Evolutionary conservation across 2,329 filamentous ascomycete species (phyloP).

Genomic region (Pleomassaria siparia): DNA sequence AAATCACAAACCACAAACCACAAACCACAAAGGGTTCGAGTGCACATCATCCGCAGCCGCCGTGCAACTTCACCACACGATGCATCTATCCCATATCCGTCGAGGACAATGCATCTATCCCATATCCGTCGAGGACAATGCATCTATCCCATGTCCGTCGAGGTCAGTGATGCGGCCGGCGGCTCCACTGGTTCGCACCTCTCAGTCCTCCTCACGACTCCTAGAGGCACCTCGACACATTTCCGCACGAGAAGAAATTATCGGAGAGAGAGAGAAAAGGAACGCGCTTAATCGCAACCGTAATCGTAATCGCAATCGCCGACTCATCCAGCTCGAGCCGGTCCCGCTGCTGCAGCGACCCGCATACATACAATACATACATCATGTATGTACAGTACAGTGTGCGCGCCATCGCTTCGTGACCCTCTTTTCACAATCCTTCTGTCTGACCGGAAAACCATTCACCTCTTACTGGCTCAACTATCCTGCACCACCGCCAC

Average conservation of each 20-base stretch:
- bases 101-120: too few species aligned
- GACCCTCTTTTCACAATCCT: conserved; percentile 23
- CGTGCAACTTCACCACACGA: conserved; percentile 6
- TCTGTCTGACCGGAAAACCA: conserved; percentile 37
- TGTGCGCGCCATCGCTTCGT: conserved; percentile 22
- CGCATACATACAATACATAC: too few species aligned
- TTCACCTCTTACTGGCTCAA: too few species aligned
- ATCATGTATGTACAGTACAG: too few species aligned
- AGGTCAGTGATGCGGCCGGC: conserved; percentile 11
- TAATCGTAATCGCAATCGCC: conserved; percentile 3
- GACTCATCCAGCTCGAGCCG: conserved; percentile 23
- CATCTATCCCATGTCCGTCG: conserved; percentile 6
- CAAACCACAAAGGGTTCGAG: neutral
- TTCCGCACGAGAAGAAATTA: conserved; percentile 5
- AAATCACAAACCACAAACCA: too few species aligned
- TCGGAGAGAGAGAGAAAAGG: neutral
- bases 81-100: too few species aligned
- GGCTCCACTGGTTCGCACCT: conserved; percentile 5
- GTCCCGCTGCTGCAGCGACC: conserved; percentile 17
- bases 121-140: too few species aligned
- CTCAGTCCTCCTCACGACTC: conserved; percentile 2
- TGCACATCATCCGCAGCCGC: neutral
- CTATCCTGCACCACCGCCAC: conserved; percentile 11
- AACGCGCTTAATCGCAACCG: neutral
- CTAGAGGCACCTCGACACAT: conserved; percentile 8